Percentiles rank a stretch among this genome's conserved stretches.
Evolutionary conservation across 306 rosid species (phyloP).

Genomic region (Cucurbita ficifolia): DNA sequence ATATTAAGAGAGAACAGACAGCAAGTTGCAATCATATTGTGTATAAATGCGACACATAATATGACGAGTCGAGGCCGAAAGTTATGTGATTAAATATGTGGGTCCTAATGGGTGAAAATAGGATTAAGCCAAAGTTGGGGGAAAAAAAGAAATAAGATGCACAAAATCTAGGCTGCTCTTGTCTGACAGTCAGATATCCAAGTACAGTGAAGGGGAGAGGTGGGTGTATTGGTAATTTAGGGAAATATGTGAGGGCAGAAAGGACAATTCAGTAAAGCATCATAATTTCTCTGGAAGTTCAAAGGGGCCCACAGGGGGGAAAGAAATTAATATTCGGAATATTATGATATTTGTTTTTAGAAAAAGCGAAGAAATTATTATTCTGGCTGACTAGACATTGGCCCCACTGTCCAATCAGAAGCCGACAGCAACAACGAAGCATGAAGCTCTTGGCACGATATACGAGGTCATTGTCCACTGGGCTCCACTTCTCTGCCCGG

Average conservation of each 20-base stretch:
- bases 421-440: constrained; percentile 26
- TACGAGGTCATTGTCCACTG: constrained; percentile 29
- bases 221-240: background rate
- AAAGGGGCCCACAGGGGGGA: background rate
- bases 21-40: background rate
- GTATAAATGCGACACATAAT: background rate
- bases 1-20: background rate
- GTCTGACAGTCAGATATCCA: background rate
- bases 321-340: background rate
- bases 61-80: background rate
- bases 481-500: constrained; percentile 4
- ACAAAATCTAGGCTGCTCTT: background rate
- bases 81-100: background rate
- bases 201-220: background rate
- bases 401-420: constrained; percentile 21
- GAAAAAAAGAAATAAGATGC: background rate
- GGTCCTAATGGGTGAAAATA: background rate
- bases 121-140: background rate
- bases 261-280: background rate
- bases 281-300: background rate
- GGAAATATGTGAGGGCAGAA: background rate
- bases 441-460: constrained; percentile 34
- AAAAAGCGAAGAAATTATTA: background rate
- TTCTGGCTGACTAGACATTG: constrained; percentile 57
- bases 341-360: background rate